A percentile compares a stretch with the other conserved stretches of the same genome.
Conservation (phyloP, 2,329 filamentous ascomycete species). For the Fonsecaea multimorphosa region DNA sequence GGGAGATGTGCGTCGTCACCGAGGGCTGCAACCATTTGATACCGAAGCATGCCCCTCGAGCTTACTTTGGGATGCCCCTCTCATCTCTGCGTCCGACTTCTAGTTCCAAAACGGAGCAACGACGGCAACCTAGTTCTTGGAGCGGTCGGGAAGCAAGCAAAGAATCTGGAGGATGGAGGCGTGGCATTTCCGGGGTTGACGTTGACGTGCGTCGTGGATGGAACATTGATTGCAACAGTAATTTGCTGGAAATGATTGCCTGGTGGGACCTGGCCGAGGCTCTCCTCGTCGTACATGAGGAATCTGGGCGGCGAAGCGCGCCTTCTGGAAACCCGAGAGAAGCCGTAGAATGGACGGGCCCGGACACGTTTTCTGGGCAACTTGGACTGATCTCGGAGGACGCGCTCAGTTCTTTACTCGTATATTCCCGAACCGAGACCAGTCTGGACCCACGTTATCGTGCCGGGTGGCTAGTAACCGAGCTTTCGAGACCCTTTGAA, state of each 20-base stretch:
- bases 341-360: not conserved
- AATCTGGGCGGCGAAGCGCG: not conserved
- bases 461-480: not conserved
- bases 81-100: not conserved
- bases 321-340: slow-evolving; percentile 14
- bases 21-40: not conserved
- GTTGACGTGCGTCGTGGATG: slow-evolving; percentile 2
- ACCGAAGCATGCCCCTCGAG: not conserved
- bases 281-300: not conserved
- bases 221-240: slow-evolving; percentile 1
- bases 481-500: slow-evolving; percentile 2
- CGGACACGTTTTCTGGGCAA: not conserved
- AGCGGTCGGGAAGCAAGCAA: not conserved
- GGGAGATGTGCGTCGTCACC: slow-evolving; percentile 8
- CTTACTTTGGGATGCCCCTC: not conserved
- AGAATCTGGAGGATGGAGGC: not conserved
- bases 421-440: not conserved
- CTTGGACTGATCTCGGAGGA: not conserved
- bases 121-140: not conserved
- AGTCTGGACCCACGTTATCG: slow-evolving; percentile 2
- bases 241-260: not conserved
- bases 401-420: not conserved
- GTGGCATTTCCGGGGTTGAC: not conserved
- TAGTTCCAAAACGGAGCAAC: not conserved
- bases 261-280: not conserved